Evolutionary conservation across 108 stramenopile genomes (phyloP).

Genomic region (Epithemia pelagica): DNA sequence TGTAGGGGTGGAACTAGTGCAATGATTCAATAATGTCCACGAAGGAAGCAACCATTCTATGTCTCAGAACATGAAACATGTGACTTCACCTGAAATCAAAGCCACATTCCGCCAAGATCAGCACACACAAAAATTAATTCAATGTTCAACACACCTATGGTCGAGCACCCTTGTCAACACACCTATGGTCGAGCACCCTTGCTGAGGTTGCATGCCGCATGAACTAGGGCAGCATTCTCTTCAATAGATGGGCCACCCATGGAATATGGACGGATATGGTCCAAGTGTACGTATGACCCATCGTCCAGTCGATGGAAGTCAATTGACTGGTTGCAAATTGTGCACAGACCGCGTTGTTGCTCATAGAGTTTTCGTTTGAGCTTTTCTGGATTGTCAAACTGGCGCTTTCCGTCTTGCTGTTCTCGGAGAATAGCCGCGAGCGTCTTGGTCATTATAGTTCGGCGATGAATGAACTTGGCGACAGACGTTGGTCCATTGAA

Average conservation of each 20-base stretch:
- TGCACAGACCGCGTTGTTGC: constrained; percentile 5
- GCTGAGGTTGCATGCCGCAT: constrained; percentile 12
- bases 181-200: constrained; percentile 17
- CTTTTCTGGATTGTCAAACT: neutral
- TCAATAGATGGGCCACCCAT: constrained; percentile 8
- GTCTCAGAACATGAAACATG: no score
- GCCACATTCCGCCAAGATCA: no score
- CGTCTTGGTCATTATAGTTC: neutral
- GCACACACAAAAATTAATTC: no score
- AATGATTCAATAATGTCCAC: no score
- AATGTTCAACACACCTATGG: no score
- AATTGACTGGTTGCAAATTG: constrained; percentile 1
- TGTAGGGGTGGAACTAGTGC: no score
- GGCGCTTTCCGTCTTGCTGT: neutral
- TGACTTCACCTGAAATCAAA: no score
- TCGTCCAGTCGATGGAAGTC: constrained; percentile 2
- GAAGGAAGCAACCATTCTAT: no score
- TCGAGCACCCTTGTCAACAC: no score
- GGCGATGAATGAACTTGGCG: neutral
- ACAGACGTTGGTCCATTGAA: neutral
- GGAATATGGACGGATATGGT: constrained; percentile 13
- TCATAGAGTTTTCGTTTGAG: neutral
- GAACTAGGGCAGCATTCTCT: constrained; percentile 8
- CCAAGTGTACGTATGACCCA: constrained; percentile 10
- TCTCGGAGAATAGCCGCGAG: neutral